Percentiles rank a stretch among this genome's conserved stretches.
Conservation (phyloP, 176 grass and related monocot species). For the Typha latifolia region DNA sequence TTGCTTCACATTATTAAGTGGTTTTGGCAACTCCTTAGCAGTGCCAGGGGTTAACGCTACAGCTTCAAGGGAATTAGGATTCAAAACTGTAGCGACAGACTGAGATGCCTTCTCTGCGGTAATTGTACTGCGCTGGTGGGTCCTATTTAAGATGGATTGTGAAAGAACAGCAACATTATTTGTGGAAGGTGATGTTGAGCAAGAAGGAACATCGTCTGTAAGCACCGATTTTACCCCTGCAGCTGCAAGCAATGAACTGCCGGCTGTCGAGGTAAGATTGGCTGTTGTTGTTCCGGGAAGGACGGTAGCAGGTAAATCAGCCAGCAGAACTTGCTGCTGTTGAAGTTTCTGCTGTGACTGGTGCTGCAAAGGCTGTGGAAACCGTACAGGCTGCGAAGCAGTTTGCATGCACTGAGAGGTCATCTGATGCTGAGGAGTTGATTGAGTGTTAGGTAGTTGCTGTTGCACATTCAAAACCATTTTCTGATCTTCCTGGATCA, state of each 20-base stretch:
- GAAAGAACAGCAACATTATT: conserved; percentile 35
- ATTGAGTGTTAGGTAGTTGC: conserved; percentile 39
- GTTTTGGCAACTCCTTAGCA: conserved; percentile 26
- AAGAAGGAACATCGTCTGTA: conserved; percentile 36
- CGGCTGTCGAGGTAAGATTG: conserved; percentile 29
- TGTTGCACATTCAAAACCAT: conserved; percentile 44
- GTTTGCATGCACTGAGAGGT: conserved; percentile 25
- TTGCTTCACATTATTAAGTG: conserved; percentile 26
- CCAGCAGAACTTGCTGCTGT: conserved; percentile 27
- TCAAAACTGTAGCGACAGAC: conserved; percentile 38
- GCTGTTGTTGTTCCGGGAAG: conserved; percentile 29
- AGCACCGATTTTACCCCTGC: conserved; percentile 25
- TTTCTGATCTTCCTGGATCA: conserved; percentile 44
- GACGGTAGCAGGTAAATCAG: conserved; percentile 19
- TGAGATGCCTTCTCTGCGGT: conserved; percentile 42
- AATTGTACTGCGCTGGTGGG: conserved; percentile 26
- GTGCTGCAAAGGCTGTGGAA: conserved; percentile 23
- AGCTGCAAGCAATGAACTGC: conserved; percentile 29
- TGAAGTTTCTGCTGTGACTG: conserved; percentile 31
- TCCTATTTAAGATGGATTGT: conserved; percentile 35
- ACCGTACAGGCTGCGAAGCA: conserved; percentile 21
- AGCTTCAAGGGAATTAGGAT: conserved; percentile 13
- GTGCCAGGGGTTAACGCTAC: conserved; percentile 3
- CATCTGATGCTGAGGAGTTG: neutral
- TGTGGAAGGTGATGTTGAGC: conserved; percentile 43